Conservation (phyloP, 2,329 filamentous ascomycete genomes). For the Alternaria dauci region DNA sequence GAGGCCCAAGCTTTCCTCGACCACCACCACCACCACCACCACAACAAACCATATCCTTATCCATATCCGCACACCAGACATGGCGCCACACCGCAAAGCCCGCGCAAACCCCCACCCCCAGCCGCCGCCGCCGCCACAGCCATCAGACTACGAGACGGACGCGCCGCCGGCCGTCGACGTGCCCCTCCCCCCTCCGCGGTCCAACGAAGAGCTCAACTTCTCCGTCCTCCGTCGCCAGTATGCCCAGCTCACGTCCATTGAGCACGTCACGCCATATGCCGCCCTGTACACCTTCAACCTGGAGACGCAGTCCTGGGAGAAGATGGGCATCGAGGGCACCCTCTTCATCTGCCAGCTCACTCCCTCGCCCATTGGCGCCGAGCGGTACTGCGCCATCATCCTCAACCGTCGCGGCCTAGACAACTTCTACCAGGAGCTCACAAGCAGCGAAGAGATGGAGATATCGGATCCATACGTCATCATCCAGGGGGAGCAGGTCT, state of each 20-base stretch:
- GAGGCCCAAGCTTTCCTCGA: constrained; percentile 13
- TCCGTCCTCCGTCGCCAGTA: constrained; percentile 83
- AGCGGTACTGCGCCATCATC: constrained; percentile 57
- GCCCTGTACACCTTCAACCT: constrained; percentile 83
- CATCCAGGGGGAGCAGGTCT: constrained; percentile 59
- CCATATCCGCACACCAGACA: constrained; percentile 18
- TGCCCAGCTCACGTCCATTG: constrained; percentile 74
- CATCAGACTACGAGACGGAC: constrained; percentile 64
- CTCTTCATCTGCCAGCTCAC: constrained; percentile 81
- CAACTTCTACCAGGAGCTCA: constrained; percentile 57
- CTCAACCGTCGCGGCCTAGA: constrained; percentile 59
- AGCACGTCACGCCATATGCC: constrained; percentile 83
- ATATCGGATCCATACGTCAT: constrained; percentile 67
- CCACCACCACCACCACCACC: too few relatives aligned
- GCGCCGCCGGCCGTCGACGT: constrained; percentile 49
- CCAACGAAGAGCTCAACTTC: constrained; percentile 88
- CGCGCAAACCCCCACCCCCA: constrained; percentile 46
- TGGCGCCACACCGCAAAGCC: constrained; percentile 44
- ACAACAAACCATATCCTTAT: constrained; percentile 5
- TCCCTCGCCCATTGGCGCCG: constrained; percentile 45
- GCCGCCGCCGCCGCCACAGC: constrained; percentile 52
- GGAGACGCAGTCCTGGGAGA: constrained; percentile 77
- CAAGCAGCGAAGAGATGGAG: constrained; percentile 55
- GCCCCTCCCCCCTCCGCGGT: constrained; percentile 63
- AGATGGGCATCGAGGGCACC: constrained; percentile 83